Base-by-base conservation (phyloP, 2,329 filamentous ascomycete genomes). In the Elsinoe perseae region DNA sequence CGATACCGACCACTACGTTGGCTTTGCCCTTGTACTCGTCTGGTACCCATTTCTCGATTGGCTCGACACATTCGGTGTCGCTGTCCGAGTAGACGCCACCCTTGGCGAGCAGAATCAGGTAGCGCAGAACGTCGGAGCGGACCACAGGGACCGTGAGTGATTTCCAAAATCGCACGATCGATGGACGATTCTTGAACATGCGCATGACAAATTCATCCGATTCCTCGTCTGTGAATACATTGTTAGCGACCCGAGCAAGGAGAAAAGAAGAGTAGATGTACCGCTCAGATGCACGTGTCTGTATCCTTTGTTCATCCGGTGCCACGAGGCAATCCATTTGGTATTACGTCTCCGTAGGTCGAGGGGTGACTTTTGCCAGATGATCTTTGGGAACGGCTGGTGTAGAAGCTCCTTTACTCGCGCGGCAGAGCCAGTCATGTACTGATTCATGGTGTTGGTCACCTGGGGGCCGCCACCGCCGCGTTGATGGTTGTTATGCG, bases 121-220 rank as follows among this genome's bases (percentile, higher is more conserved):
- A 63, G 12, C 62, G 53, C 10, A 61, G 57, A 38, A 58, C 48
- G 38, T 62, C 62, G 16, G 61, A 58, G n/a, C 60, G 58, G 1
- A 62, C 32, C 16, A 61, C 58, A 9, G 36, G 25, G 23, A 60
- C 59, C 18, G 18, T 44, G 21, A 57, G 42, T n/a, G 32, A 18
- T 28, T 57, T 38, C 20, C 54, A 63, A 20, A 56, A 56, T 4
- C 61, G 40, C 16, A 60, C 23, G 16, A 62, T 60, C 18, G 52
- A 43, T 25, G 57, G 44, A 16, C 85, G 80, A 65, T 87, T 81
- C 44, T 50, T 50, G 44, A 50, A 50, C 7, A 50, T 50, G 44
- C 44, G 44, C 12, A 12, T 25, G 21, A 50, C 44, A 23, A 50
- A 50, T n/a, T 50, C 44, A n/a, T 50, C 44, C 21, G 21, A 27